phyloP scores from a whole-genome alignment of 2,329 filamentous ascomycete species.

The Venturia oleaginea region DNA sequence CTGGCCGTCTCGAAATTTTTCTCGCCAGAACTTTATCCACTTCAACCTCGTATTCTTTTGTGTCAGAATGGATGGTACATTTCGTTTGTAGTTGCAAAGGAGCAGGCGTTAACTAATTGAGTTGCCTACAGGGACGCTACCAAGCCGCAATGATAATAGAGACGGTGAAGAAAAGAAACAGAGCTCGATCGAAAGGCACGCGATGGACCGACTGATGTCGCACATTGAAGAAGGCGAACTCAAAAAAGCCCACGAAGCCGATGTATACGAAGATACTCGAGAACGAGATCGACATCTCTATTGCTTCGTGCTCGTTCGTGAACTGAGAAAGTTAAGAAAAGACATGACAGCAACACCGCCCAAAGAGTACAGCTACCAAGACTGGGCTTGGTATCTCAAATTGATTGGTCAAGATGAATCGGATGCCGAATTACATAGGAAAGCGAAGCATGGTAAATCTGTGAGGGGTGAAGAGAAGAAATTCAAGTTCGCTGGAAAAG shows the following conservation, averaged over 20 bases:
- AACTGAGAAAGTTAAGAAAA: slow-evolving; percentile 34
- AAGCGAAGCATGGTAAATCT: slow-evolving; percentile 11
- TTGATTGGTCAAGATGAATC: slow-evolving; percentile 32
- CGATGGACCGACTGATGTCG: slow-evolving; percentile 25
- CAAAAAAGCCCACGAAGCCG: slow-evolving; percentile 32
- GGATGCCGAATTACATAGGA: slow-evolving; percentile 28
- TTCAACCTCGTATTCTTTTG: too few species aligned
- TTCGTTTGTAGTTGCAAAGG: too few species aligned
- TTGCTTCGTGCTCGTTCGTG: slow-evolving; percentile 38
- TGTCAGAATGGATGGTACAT: too few species aligned
- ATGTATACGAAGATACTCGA: slow-evolving; percentile 32
- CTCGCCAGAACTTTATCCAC: too few species aligned
- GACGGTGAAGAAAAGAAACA: slow-evolving; percentile 12
- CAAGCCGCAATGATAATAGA: background rate
- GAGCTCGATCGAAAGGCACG: slow-evolving; percentile 14
- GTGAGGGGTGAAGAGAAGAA: background rate
- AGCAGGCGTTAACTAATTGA: too few species aligned
- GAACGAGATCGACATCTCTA: slow-evolving; percentile 44
- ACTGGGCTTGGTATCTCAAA: slow-evolving; percentile 31
- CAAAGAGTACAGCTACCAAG: slow-evolving; percentile 30
- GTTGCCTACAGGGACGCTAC: background rate
- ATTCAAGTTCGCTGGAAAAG: slow-evolving; percentile 10
- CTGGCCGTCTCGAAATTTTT: too few species aligned
- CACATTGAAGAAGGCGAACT: slow-evolving; percentile 36
- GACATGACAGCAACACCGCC: slow-evolving; percentile 32